A percentile compares a stretch with the other conserved stretches of the same genome.
These are phyloP conservation scores for Vanrija sp. DNA, from an alignment of 1,284 basidiomycete genomes.

Conservation along the genomic window DNA sequence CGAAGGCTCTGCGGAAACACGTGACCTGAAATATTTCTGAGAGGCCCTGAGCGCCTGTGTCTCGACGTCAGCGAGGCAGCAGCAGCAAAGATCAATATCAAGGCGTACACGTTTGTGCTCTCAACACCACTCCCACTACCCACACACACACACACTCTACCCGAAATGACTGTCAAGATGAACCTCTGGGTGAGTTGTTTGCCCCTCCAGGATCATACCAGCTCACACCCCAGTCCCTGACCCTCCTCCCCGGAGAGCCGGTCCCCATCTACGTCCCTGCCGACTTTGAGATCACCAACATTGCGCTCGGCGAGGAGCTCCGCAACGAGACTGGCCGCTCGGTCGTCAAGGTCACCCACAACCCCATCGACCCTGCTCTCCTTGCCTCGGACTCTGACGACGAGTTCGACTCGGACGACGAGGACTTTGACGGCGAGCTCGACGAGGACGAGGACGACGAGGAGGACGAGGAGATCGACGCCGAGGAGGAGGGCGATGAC, in stretches of 20 bases:
- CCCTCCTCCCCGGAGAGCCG: slow-evolving; percentile 51
- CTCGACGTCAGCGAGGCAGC: not conserved
- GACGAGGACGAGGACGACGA: slow-evolving; percentile 50
- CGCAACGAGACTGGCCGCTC: slow-evolving; percentile 64
- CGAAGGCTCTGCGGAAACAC: not conserved
- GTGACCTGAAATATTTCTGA: not conserved
- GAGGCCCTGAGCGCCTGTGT: too few species aligned
- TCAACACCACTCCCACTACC: too few species aligned
- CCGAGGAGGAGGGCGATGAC: slow-evolving; percentile 43
- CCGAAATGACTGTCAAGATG: slow-evolving; percentile 42
- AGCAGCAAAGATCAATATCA: not conserved
- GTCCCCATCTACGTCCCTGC: slow-evolving; percentile 61
- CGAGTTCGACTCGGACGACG: slow-evolving; percentile 48
- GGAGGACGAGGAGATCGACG: slow-evolving; percentile 46
- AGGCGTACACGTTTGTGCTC: too few species aligned
- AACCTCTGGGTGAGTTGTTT: slow-evolving; percentile 43
- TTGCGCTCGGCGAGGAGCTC: slow-evolving; percentile 71
- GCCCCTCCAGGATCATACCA: not conserved
- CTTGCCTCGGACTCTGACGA: slow-evolving; percentile 51
- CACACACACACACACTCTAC: not conserved
- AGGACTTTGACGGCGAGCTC: slow-evolving; percentile 45
- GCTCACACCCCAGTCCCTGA: slow-evolving; percentile 22
- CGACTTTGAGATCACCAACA: slow-evolving; percentile 79
- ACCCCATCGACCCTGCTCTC: slow-evolving; percentile 36
- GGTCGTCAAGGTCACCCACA: slow-evolving; percentile 73